These are phyloP conservation scores for Phytophthora capsici DNA, from an alignment of 352 stramenopile genomes.

Conservation along the genomic window DNA sequence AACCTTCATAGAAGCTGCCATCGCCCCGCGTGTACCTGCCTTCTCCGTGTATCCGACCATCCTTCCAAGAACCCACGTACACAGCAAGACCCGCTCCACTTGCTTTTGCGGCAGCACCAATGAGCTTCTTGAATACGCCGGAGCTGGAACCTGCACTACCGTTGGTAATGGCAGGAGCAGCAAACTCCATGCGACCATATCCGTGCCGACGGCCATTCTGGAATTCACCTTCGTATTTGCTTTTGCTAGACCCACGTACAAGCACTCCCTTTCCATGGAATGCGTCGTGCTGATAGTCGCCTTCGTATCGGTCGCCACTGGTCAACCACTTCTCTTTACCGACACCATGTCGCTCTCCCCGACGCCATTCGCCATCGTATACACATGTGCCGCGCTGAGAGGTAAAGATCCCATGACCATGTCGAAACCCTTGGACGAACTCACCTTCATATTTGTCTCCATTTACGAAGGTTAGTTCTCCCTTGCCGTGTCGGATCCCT, in stretches of 20 bases:
- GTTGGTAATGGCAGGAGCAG: neutral
- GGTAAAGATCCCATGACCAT: constrained; percentile 63
- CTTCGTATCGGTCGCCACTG: constrained; percentile 68
- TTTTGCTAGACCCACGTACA: constrained; percentile 41
- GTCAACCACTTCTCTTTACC: constrained; percentile 65
- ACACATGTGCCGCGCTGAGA: constrained; percentile 51
- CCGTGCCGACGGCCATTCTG: constrained; percentile 57
- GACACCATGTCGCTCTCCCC: constrained; percentile 55
- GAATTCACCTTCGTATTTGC: constrained; percentile 73
- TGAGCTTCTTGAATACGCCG: constrained; percentile 23
- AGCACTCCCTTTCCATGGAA: constrained; percentile 68
- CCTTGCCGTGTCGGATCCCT: constrained; percentile 60
- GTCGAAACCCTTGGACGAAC: constrained; percentile 65
- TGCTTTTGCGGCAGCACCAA: constrained; percentile 25
- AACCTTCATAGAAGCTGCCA: constrained; percentile 71
- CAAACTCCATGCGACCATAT: constrained; percentile 70
- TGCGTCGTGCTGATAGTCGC: constrained; percentile 58
- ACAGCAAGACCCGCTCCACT: constrained; percentile 20
- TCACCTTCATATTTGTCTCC: constrained; percentile 71
- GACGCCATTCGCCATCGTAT: constrained; percentile 70
- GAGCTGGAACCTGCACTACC: constrained; percentile 3
- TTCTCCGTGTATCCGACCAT: constrained; percentile 73
- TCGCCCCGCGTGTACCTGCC: constrained; percentile 68
- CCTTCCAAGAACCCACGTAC: constrained; percentile 69
- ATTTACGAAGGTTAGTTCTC: constrained; percentile 65